Evolutionary conservation across 306 rosid species (phyloP).

Genomic region (Lablab purpureus): DNA sequence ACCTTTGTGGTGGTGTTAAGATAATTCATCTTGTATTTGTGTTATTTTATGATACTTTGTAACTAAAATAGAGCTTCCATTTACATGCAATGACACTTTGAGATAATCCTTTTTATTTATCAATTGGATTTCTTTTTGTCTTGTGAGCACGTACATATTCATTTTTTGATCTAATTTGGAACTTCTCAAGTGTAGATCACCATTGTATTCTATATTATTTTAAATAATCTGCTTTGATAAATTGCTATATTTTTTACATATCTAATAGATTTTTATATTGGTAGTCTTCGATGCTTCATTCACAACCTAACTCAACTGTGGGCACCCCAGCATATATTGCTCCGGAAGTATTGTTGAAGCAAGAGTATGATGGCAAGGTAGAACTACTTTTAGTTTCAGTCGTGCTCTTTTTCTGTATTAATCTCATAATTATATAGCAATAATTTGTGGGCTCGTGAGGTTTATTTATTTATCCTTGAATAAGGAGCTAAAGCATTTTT

Average conservation of each 20-base stretch:
- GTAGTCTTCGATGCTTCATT: constrained; percentile 95
- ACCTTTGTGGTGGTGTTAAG: neutral
- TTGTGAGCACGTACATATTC: neutral
- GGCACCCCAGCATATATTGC: constrained; percentile 99
- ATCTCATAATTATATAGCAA: neutral
- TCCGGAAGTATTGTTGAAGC: constrained; percentile 88
- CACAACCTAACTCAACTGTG: constrained; percentile 96
- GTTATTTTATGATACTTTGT: neutral
- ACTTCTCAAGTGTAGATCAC: neutral
- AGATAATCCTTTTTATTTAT: neutral
- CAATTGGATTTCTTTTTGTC: neutral
- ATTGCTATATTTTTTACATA: neutral
- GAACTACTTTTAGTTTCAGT: neutral
- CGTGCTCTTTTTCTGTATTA: neutral
- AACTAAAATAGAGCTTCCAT: neutral
- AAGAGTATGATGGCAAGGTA: constrained; percentile 97
- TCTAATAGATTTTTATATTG: neutral
- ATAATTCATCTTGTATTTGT: neutral
- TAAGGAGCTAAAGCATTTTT: neutral
- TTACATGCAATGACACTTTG: neutral
- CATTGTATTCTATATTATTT: neutral
- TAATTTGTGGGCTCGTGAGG: neutral
- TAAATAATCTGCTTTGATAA: neutral
- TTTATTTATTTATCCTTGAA: neutral
- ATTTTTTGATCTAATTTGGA: neutral